A percentile compares a stretch with the other conserved stretches of the same genome.
Conservation (phyloP, 169 alveolate species). For the Cryptosporidium ryanae region DNA sequence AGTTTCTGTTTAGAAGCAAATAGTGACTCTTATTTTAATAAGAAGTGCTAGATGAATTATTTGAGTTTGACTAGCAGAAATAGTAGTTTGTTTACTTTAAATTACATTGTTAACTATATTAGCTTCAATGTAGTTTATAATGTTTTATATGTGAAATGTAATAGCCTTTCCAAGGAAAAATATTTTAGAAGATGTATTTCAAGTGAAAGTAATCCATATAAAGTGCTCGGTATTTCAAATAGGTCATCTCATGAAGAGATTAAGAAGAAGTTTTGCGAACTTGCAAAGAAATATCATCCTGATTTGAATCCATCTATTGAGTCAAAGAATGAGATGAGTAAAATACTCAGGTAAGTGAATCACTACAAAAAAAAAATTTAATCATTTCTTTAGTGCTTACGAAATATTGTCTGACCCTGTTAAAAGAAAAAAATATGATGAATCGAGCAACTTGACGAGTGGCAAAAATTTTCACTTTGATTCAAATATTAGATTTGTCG, state of each 20-base stretch:
- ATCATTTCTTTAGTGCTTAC: slow-evolving; percentile 87
- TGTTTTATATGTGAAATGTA: not conserved
- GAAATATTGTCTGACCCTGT: slow-evolving; percentile 92
- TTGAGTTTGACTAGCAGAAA: no score
- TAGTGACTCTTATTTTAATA: no score
- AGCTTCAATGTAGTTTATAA: no score
- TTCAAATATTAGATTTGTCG: slow-evolving; percentile 62
- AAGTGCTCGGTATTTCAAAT: slow-evolving; percentile 89
- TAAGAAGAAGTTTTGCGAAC: slow-evolving; percentile 89
- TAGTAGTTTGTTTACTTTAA: no score
- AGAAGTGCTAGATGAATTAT: no score
- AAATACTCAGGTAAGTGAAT: slow-evolving; percentile 87
- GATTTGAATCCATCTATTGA: slow-evolving; percentile 93
- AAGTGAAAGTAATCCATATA: slow-evolving; percentile 82
- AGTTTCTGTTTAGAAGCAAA: no score
- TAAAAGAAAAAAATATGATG: slow-evolving; percentile 89
- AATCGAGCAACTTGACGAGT: slow-evolving; percentile 90
- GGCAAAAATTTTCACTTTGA: slow-evolving; percentile 76
- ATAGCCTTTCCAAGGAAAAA: not conserved
- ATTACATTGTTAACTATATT: no score
- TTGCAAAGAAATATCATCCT: slow-evolving; percentile 94
- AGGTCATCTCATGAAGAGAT: slow-evolving; percentile 90
- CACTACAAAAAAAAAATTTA: not conserved
- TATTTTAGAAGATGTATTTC: not conserved
- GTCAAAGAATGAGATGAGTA: slow-evolving; percentile 94